Evolutionary conservation across 208 protist genomes (phyloP).

Genomic region (Phytomonas francai): DNA sequence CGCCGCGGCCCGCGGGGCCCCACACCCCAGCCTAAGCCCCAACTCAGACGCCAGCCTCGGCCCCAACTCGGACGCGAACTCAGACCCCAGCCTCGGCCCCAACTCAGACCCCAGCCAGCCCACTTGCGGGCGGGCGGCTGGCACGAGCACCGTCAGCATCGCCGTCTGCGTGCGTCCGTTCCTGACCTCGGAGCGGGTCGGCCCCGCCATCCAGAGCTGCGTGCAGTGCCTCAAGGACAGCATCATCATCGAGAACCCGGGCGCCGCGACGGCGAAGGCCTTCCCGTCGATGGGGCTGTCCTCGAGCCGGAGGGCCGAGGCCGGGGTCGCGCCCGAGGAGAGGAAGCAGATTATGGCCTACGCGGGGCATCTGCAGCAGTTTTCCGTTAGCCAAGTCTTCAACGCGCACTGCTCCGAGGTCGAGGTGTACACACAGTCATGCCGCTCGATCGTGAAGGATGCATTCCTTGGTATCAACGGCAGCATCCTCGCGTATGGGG

Average conservation of each 20-base stretch:
- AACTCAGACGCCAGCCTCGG: background rate
- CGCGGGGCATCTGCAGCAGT: constrained; percentile 38
- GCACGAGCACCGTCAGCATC: constrained; percentile 23
- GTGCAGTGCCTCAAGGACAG: constrained; percentile 58
- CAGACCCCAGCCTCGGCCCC: background rate
- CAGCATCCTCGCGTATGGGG: constrained; percentile 82
- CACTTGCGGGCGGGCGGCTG: constrained; percentile 8
- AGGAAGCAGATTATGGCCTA: background rate
- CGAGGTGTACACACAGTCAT: constrained; percentile 63
- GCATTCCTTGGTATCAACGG: constrained; percentile 80
- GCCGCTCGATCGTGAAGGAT: constrained; percentile 49
- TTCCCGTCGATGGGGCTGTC: background rate
- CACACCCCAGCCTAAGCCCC: background rate
- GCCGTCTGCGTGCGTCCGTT: constrained; percentile 68
- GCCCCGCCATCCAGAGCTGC: constrained; percentile 46
- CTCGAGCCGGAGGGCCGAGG: background rate
- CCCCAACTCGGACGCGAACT: background rate
- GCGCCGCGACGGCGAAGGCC: background rate
- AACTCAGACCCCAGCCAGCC: background rate
- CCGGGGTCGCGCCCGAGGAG: constrained; percentile 9
- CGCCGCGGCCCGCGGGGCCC: no score
- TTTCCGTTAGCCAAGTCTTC: constrained; percentile 63
- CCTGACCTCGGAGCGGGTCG: constrained; percentile 51
- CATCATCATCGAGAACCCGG: constrained; percentile 38
- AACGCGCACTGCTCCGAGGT: constrained; percentile 57